Base-by-base conservation (phyloP, 176 grass and related monocot genomes). In the Carex littledalei region DNA sequence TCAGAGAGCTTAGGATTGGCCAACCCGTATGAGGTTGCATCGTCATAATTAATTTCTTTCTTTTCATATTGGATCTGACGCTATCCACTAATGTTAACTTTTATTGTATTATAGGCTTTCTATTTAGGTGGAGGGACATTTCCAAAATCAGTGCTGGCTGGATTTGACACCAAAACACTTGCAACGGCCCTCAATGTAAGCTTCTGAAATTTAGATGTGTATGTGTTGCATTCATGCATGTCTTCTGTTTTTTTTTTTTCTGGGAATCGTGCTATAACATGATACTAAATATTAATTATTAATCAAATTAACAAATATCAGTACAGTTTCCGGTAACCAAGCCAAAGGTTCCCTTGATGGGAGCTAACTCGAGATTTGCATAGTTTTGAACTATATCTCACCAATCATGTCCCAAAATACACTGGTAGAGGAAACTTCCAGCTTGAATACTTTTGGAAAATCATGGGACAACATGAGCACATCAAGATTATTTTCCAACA, bases 141-240 rank as follows among this genome's bases (percentile, higher is more conserved):
- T 70, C 85, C 90, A 0, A 59, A 32, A 14, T 94, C 96, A 0
- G 88, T 94, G 14, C 78, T 95, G 1, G 81, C 88, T 12, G 91
- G 93, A 32, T 98, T 98, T 32, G 85, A 90, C 24, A 83, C 71
- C 0, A 81, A 31, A 65, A 95, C 91, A 35, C 93, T 98, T 2
- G 58, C 78, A 1, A 78, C 86, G 20, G 96, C 90, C 14, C 87
- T 98, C 84, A 99, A 99, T 35, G 96, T 99, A 61, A 94, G 93
- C 8, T 73, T 35, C 18, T 57, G n/a, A 72, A 13, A 47, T 81
- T 65, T 64, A 67, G 73, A 85, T 32, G 22, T 0, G 22, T 29
- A n/a, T 20, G 6, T 17, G 20, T 24, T 14, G 31, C 15, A 69
- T 16, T 34, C 13, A 3, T 84, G 1, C 26, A 54, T 84, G 13